These are phyloP conservation scores for Sugiyamaella floridensis DNA, from an alignment of 805 yeast species.

Conservation along the genomic window DNA sequence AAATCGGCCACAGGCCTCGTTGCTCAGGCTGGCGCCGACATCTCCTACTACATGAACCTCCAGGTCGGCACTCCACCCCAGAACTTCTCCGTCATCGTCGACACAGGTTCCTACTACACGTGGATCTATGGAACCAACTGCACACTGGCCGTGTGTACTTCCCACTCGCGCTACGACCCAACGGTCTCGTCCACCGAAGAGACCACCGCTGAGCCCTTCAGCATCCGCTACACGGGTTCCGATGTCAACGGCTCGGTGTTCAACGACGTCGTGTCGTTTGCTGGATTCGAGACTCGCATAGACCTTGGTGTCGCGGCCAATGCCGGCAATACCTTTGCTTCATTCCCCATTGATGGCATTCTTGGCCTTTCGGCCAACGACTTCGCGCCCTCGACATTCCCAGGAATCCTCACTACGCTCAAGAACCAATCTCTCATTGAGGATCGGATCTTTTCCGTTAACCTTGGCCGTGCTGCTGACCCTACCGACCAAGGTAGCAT, in stretches of 20 bases:
- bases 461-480: conserved; percentile 34
- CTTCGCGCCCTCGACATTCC: conserved; percentile 30
- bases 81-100: conserved; percentile 48
- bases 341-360: conserved; percentile 52
- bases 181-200: conserved; percentile 11
- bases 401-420: conserved; percentile 23
- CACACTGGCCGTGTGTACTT: conserved; percentile 39
- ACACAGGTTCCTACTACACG: conserved; percentile 58
- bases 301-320: conserved; percentile 47
- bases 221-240: conserved; percentile 48
- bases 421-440: conserved; percentile 20
- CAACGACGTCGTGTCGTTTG: conserved; percentile 33
- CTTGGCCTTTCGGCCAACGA: conserved; percentile 50
- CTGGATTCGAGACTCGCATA: conserved; percentile 34
- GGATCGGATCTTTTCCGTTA: conserved; percentile 39
- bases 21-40: conserved; percentile 23
- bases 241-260: conserved; percentile 45
- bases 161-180: conserved; percentile 16
- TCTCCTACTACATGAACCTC: conserved; percentile 25
- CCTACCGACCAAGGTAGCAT: conserved; percentile 35
- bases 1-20: conserved; percentile 14
- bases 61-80: conserved; percentile 22
- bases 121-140: conserved; percentile 58
- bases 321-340: conserved; percentile 48
- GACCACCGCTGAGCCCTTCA: conserved; percentile 31